Conservation (phyloP, 1,139 yeast genomes). For the Debaryomyces nepalensis region DNA sequence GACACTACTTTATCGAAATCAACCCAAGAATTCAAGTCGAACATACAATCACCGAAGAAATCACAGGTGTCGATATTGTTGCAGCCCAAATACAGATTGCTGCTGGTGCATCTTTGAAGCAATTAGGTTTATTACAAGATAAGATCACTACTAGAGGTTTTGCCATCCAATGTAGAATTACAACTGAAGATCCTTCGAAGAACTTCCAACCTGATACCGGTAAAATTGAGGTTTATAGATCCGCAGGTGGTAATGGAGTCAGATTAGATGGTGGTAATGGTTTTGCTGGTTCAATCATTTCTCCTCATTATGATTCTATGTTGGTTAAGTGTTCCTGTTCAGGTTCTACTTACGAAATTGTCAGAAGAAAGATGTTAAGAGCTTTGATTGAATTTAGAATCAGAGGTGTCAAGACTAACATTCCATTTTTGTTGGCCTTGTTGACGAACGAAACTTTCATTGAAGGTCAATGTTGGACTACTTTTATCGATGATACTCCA, state of each 20-base stretch:
- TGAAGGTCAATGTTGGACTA: constrained; percentile 93
- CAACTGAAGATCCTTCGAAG: constrained; percentile 97
- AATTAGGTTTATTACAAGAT: constrained; percentile 91
- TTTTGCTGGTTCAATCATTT: constrained; percentile 96
- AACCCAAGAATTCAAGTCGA: constrained; percentile 99
- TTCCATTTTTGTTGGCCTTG: constrained; percentile 92
- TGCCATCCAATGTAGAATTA: constrained; percentile 98
- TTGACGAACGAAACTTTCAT: constrained; percentile 92
- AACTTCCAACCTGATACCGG: constrained; percentile 99
- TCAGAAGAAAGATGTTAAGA: constrained; percentile 96
- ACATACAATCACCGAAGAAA: constrained; percentile 98
- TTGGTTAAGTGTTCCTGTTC: constrained; percentile 96
- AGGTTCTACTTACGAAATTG: constrained; percentile 95
- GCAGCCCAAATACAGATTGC: constrained; percentile 99
- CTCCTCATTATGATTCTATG: constrained; percentile 98
- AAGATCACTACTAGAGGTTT: constrained; percentile 95
- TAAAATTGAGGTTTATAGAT: constrained; percentile 95
- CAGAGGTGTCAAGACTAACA: constrained; percentile 98
- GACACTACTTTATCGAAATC: constrained; percentile 97
- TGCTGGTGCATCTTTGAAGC: constrained; percentile 94
- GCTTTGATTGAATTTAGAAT: constrained; percentile 96
- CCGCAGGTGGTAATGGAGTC: constrained; percentile 99
- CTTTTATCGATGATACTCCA: constrained; percentile 98
- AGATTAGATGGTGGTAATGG: constrained; percentile 99
- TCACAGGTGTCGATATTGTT: constrained; percentile 96